Evolutionary conservation across 768 basidiomycete genomes (phyloP).

Genomic region (Podaxis pistillaris): DNA sequence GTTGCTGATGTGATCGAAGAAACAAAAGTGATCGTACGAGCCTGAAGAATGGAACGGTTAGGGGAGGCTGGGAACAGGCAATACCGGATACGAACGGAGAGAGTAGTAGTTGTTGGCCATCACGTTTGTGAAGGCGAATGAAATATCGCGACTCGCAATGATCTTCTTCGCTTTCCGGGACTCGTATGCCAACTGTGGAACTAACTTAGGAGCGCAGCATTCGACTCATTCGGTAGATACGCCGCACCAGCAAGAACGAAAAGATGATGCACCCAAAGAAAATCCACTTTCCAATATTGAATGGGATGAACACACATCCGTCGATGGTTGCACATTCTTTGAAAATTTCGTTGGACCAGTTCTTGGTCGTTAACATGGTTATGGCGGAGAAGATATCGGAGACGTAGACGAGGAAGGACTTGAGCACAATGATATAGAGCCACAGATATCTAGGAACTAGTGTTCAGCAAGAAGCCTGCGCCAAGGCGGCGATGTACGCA

Average conservation of each 20-base stretch:
- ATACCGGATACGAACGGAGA: conserved; percentile 59
- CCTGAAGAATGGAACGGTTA: conserved; percentile 42
- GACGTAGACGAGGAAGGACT: conserved; percentile 94
- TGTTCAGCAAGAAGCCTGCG: conserved; percentile 4
- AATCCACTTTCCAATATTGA: conserved; percentile 89
- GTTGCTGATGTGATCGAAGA: conserved; percentile 94
- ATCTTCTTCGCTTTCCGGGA: conserved; percentile 90
- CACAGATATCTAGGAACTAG: conserved; percentile 73
- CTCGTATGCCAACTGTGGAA: conserved; percentile 77
- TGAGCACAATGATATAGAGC: conserved; percentile 91
- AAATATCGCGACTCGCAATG: conserved; percentile 93
- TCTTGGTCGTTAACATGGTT: conserved; percentile 89
- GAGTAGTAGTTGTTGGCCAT: conserved; percentile 98
- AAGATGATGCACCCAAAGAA: conserved; percentile 98
- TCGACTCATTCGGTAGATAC: conserved; percentile 7
- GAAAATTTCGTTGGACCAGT: conserved; percentile 93
- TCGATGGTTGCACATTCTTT: conserved; percentile 59
- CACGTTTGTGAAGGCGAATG: conserved; percentile 96
- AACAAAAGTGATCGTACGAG: conserved; percentile 96
- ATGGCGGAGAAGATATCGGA: conserved; percentile 97
- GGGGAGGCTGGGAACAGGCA: conserved; percentile 5
- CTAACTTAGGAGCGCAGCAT: neutral
- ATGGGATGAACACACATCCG: conserved; percentile 84
- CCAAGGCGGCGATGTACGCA: conserved; percentile 32
- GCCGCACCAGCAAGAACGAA: conserved; percentile 86